Evolutionary conservation across 2,329 filamentous ascomycete species (phyloP).

Genomic region (Arthroderma uncinatum): DNA sequence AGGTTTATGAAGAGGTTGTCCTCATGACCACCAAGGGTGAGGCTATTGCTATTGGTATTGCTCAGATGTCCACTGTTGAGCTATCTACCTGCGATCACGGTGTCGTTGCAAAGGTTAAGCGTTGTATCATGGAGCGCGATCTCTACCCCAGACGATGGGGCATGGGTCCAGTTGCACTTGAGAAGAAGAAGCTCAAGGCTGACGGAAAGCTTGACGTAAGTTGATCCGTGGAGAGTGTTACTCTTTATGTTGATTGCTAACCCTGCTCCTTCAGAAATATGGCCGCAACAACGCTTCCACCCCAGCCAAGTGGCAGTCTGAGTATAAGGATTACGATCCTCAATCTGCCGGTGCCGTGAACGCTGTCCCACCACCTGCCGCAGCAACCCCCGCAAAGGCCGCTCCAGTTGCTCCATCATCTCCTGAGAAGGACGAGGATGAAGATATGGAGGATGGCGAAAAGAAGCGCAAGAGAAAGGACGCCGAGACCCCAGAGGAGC

Average conservation of each 20-base stretch:
- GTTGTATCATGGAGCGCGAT: slow-evolving; percentile 99
- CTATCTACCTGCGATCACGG: slow-evolving; percentile 95
- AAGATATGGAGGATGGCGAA: slow-evolving; percentile 35
- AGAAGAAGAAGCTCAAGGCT: slow-evolving; percentile 99
- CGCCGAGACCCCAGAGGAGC: slow-evolving; percentile 41
- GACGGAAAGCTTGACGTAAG: slow-evolving; percentile 83
- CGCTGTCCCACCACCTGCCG: slow-evolving; percentile 19
- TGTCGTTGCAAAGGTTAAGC: slow-evolving; percentile 96
- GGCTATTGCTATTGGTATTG: slow-evolving; percentile 90
- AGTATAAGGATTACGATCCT: slow-evolving; percentile 79
- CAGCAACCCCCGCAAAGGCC: slow-evolving; percentile 37
- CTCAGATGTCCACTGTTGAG: slow-evolving; percentile 96
- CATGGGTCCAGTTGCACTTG: slow-evolving; percentile 77
- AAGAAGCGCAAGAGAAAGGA: slow-evolving; percentile 48
- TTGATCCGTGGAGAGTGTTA: neutral
- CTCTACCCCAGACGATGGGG: slow-evolving; percentile 96
- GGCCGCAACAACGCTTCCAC: slow-evolving; percentile 86
- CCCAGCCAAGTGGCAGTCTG: slow-evolving; percentile 80
- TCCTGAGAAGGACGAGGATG: slow-evolving; percentile 21
- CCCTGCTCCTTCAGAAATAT: slow-evolving; percentile 53
- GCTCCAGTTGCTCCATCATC: slow-evolving; percentile 24
- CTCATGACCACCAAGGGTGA: slow-evolving; percentile 99
- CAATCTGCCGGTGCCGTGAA: slow-evolving; percentile 20
- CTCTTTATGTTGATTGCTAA: slow-evolving; percentile 24
- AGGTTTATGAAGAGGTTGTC: slow-evolving; percentile 91